Evolutionary conservation across 805 yeast species (phyloP), one percentile per base, ranked within the genome.

Genomic region (Sungouiella thailandica): DNA sequence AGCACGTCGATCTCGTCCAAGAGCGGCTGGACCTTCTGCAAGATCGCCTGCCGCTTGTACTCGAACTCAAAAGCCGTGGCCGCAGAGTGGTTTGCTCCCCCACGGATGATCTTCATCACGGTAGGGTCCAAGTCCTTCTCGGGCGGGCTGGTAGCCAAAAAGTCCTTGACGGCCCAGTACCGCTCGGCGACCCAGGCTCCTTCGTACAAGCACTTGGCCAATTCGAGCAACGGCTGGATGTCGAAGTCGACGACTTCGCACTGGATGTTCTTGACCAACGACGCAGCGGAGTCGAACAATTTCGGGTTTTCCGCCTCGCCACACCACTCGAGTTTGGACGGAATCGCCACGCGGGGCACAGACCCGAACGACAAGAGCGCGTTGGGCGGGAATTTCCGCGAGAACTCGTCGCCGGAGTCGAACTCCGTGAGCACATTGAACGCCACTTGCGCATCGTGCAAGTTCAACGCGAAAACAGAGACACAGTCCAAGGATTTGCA

Each of bases 141-240:
- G 20, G 93, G 86, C 13, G 93, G 88, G 51, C 78, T 72, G 6
- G 83, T 68, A 18, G 75, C 75, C 37, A 85, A 70, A 46, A 83
- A 83, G 26, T 82, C 85, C 47, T 76, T 74, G 23, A 79, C 75
- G 17, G 96, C 96, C 42, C 86, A 78, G 62, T 78, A 88, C 48
- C 98, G 76, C 65, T 90, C 98, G 16, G 94, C 86, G 8, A 90
- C 97, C 98, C 98, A 90, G n/a, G 97, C 84, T 38, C 98, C 98
- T 53, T 90, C 97, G 56, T 90, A 90, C 23, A 90, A 70, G 53
- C 93, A 84, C 47, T 76, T 76, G 12, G 97, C 98, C 37, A 90
- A 69, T 23, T 83, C 83, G 40, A 85, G 66, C 25, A 90, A 66
- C 4, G 88, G 84, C 12, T 80, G 58, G 55, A 90, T 89, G 59